Percentiles rank a stretch among this genome's conserved stretches.
phyloP scores from a whole-genome alignment of 192 early-diverging fungal genomes.

The Coemansia sp. region DNA sequence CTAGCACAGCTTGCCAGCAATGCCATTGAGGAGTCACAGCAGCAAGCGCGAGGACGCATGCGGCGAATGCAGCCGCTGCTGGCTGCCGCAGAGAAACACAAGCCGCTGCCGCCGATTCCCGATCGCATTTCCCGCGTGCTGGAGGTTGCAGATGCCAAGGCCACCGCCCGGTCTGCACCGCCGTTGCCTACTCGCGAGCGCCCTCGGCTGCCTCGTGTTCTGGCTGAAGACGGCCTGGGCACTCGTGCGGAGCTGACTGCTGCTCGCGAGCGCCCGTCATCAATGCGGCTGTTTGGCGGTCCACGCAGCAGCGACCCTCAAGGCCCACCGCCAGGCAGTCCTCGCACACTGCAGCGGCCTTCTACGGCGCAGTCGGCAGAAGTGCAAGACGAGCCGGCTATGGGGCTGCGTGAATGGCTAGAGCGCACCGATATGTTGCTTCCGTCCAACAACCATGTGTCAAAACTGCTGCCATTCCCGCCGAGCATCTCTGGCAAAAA shows the following conservation, averaged over 20 bases:
- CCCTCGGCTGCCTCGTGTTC: conserved; percentile 26
- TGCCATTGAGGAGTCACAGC: conserved; percentile 17
- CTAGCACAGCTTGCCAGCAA: conserved; percentile 38
- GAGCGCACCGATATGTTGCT: conserved; percentile 38
- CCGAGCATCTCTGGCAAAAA: conserved; percentile 20
- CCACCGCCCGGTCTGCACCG: conserved; percentile 14
- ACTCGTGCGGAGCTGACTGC: conserved; percentile 26
- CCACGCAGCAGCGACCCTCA: conserved; percentile 4
- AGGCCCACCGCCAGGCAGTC: conserved; percentile 9
- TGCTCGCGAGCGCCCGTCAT: conserved; percentile 33
- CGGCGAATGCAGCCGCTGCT: conserved; percentile 7
- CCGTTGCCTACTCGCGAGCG: conserved; percentile 37
- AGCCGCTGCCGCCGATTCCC: conserved; percentile 30
- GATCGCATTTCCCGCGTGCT: conserved; percentile 41
- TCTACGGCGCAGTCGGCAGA: conserved; percentile 13
- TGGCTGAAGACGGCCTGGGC: conserved; percentile 24
- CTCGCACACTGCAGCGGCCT: conserved; percentile 9
- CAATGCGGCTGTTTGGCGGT: conserved; percentile 30
- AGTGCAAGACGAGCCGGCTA: conserved; percentile 5
- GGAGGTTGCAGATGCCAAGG: conserved; percentile 20
- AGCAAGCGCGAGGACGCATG: conserved; percentile 2
- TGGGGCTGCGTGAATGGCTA: conserved; percentile 44
- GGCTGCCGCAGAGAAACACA: conserved; percentile 9
- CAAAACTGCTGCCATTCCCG: conserved; percentile 30
- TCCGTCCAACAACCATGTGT: conserved; percentile 24